Base-by-base conservation (phyloP, 257 asterid genomes). In the Solanum paucissectum region DNA sequence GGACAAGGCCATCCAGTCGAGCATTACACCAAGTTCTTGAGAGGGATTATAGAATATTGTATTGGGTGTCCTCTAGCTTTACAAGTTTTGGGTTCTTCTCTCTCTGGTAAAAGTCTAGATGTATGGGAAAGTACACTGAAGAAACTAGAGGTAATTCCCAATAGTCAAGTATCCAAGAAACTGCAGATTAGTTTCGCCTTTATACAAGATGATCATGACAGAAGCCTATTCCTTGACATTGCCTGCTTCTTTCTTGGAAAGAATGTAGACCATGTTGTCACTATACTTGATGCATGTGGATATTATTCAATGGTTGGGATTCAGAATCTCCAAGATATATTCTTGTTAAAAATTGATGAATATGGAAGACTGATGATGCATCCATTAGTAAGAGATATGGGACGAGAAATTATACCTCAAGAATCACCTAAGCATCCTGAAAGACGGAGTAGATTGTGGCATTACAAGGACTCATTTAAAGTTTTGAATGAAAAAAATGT, bases 1-100 rank as follows among this genome's bases (percentile, higher is more conserved):
- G 71, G 82, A 37, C 82, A 76, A 37, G 82, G 36, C 33, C 71
- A 85, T 58, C 88, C 86, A 38, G 38, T 18, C 27, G 66, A 85
- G 62, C 68, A 55, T 62, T 62, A 73, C 55, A 40, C 18, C 18
- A 55, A 88, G 83, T 84, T 42, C 13, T 60, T 87, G 16, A 34
- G 34, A 23, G 33, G n/a, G 71, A 71, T 77, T 7, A 74, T 75
- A 11, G 12, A 29, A 32, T 27, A 75, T 27, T 49, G 86, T 20
- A 73, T 37, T 21, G 90, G 88, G 5, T 25, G 33, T 83, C 71
- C 90, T 27, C 76, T 88, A 55, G 87, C 90, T 83, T 83, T 84
- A 69, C 76, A 88, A 84, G 79, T 88, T 34, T 36, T 88, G 20
- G 90, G 90, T 29, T 83, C 87, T 36, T 84, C 85, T 55, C 74